Percentiles rank a stretch among this genome's conserved stretches.
These are phyloP conservation scores for Pythium monospermum DNA, from an alignment of 352 stramenopile species.

Conservation along the genomic window DNA sequence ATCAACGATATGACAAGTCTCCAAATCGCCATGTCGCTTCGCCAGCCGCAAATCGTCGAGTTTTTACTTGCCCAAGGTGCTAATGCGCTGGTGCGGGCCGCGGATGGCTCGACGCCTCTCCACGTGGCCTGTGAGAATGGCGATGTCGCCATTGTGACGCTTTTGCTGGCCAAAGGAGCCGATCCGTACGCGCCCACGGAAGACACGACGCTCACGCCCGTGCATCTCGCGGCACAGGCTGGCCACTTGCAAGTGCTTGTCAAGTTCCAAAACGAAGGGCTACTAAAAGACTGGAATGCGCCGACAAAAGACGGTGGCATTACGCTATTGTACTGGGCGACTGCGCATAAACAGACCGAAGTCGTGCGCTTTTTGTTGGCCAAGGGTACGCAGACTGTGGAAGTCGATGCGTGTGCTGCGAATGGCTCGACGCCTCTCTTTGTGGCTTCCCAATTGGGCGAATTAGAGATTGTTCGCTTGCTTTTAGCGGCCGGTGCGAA, in stretches of 20 bases:
- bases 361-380: conserved; percentile 20
- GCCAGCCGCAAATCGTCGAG: conserved; percentile 43
- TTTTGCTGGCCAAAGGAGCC: conserved; percentile 61
- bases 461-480: conserved; percentile 54
- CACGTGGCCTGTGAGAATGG: conserved; percentile 59
- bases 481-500: conserved; percentile 54
- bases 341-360: conserved; percentile 24
- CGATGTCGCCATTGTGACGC: conserved; percentile 35
- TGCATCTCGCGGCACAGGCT: conserved; percentile 24
- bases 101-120: conserved; percentile 62
- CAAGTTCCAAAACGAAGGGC: conserved; percentile 19
- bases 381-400: conserved; percentile 5
- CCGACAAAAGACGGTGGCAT: conserved; percentile 19
- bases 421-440: conserved; percentile 33
- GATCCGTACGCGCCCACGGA: conserved; percentile 18
- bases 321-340: conserved; percentile 26
- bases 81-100: conserved; percentile 37
- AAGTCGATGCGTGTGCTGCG: conserved; percentile 15
- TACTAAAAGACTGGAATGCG: conserved; percentile 20
- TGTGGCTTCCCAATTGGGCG: conserved; percentile 55
- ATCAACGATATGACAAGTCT: conserved; percentile 66
- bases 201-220: conserved; percentile 21
- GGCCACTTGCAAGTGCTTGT: conserved; percentile 23
- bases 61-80: conserved; percentile 49
- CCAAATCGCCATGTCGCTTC: conserved; percentile 68